Base-by-base conservation (phyloP, 768 basidiomycete species). In the Pilatotrama ljubarskyi region DNA sequence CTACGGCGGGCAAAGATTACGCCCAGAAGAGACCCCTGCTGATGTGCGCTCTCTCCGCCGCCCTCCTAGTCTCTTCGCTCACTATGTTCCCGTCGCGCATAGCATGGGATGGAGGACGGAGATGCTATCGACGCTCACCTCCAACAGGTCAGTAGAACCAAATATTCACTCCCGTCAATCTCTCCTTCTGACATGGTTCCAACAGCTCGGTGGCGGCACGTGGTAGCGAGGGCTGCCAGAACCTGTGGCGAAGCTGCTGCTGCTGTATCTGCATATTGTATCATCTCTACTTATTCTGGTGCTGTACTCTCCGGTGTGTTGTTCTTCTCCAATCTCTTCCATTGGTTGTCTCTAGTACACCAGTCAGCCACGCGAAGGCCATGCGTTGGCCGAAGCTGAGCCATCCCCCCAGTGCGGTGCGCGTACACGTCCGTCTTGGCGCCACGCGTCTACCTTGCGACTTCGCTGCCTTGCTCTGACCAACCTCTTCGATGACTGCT, bases 71-170 rank as follows among this genome's bases (percentile, higher is more conserved):
- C 37, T 36, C 58, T 43, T 59, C 59, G 51, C 58, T 58, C 26
- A 40, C 22, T n/a, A n/a, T 36, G 22, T 20, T 43, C 36, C 20
- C 40, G 44, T 43, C 46, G 15, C 20, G n/a, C 24, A 20, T 57
- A 88, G 84, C 62, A 78, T 14, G 77, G 70, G 0, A 83, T 88
- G 80, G 86, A 87, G 62, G 85, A 87, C 35, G 80, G 80, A 2
- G 86, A 88, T 65, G 73, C 78, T 58, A 81, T 88, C 49, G 87
- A 88, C 65, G 85, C 84, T 7, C 73, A 78, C 55, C 65, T 87
- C 40, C 76, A 80, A 60, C 85, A 87, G 76, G 84, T 83, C 56
- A 32, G 78, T 71, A 5, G n/a, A n/a, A 24, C 14, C 20, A n/a
- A n/a, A n/a, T n/a, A 42, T 32, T 6, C 2, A 2, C 29, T 6